Base-by-base conservation (phyloP, 2,329 filamentous ascomycete genomes). In the Zymoseptoria brevis region DNA sequence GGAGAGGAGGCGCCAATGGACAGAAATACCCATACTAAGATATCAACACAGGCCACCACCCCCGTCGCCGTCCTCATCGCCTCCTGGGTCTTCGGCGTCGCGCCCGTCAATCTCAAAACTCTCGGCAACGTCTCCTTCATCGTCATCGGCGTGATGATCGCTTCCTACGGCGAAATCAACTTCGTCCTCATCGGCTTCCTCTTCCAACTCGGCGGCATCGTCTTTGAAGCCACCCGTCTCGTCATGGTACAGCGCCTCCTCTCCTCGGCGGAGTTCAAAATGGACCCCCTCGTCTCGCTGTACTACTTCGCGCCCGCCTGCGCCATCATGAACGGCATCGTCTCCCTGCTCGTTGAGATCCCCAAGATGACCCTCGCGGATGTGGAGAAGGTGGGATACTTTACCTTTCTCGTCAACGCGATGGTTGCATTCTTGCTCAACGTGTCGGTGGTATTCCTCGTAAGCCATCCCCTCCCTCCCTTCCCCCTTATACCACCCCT, bases 101-200 rank as follows among this genome's bases (percentile, higher is more conserved):
- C 89, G 13, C 85, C 89, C 62, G 89, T 90, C 57, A 95, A 91
- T 78, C 74, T 94, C 67, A 92, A 86, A 79, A 88, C 90, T 54
- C 87, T 99, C 69, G 83, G 89, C 72, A 99, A 99, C 73, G 92
- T 99, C 63, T 94, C 89, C 50, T 83, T 93, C 73, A 99, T 99
- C 69, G 94, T 97, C 56, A 75, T 97, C 56, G 94, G 94, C 81
- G 92, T 97, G 68, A 80, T 96, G 66, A 90, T 99, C 71, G 94
- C 94, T 54, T 96, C 93, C 1, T 84, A 96, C 64, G 94, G 94
- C 70, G 94, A 99, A 80, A 95, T 99, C 76, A 87, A 92, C 73
- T 99, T 99, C 73, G 88, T 90, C 69, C 79, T 88, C 76, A 81
- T 84, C 65, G 89, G 89, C 64, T 88, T 94, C 76, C 73, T 91